Evolutionary conservation across 2,329 filamentous ascomycete genomes (phyloP), one percentile per base, ranked within the genome.

Genomic region (Spiromastix sp.): DNA sequence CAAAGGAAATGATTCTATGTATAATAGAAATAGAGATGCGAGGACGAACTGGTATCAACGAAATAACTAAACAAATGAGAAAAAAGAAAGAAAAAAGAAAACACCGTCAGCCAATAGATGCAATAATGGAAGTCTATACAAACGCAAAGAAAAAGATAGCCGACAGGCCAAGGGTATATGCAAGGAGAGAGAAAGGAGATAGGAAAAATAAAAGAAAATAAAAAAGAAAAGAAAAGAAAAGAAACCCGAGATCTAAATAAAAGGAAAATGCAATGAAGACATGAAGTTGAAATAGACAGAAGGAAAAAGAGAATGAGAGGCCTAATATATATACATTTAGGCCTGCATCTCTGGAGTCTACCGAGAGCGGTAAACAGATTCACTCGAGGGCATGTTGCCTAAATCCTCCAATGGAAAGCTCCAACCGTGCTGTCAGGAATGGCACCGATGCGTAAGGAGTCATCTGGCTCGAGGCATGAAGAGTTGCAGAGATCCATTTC

Each of bases 271-370:
- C 11, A 6, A 5, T 7, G 1, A 9, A 22, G 11, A 34, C 25
- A 3, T 12, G n/a, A 27, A 34, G 20, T 17, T n/a, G 9, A 15
- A 6, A 17, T 3, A 11, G 5, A 39, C 21, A 34, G 21, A 43
- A 38, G 34, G 39, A 41, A 42, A 31, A 24, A 34, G 33, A 43
- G 43, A 43, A 47, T 41, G 43, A 38, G 37, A 25, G 12, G 12
- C 12, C 10, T 25, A 25, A 25, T 25, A 25, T 12, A 25, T 25
- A 25, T 25, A 10, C 5, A 3, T 10, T 12, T 10, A 25, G 4
- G 10, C n/a, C n/a, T n/a, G n/a, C n/a, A n/a, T n/a, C n/a, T n/a
- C n/a, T n/a, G n/a, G n/a, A n/a, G n/a, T n/a, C n/a, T n/a, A n/a
- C n/a, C n/a, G n/a, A n/a, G n/a, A n/a, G n/a, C n/a, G n/a, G n/a